These are phyloP conservation scores for Cryptococcus wingfieldii DNA, from an alignment of 1,284 basidiomycete species.

Conservation along the genomic window DNA sequence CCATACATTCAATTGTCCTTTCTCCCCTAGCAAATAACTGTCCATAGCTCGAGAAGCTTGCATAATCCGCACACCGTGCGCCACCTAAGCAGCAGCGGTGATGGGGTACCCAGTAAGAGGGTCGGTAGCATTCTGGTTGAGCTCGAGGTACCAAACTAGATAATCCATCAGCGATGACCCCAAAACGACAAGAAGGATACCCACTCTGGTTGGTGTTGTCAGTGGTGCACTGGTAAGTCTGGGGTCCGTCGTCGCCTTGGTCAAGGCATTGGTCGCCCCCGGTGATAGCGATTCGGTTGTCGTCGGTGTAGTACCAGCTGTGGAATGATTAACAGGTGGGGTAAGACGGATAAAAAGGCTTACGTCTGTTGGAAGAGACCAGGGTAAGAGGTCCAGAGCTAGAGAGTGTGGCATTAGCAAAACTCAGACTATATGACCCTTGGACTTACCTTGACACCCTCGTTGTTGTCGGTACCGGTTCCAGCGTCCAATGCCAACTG, in stretches of 20 bases:
- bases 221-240: slow-evolving; percentile 35
- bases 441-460: slow-evolving; percentile 15
- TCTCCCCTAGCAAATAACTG: no score
- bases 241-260: slow-evolving; percentile 26
- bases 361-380: slow-evolving; percentile 21
- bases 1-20: no score
- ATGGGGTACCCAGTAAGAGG: no score
- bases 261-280: slow-evolving; percentile 37
- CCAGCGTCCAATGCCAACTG: slow-evolving; percentile 28
- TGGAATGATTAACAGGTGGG: background rate
- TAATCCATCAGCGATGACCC: no score
- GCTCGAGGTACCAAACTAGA: no score
- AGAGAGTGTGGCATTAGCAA: no score
- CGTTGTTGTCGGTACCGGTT: slow-evolving; percentile 13
- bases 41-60: no score
- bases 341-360: background rate
- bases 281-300: slow-evolving; percentile 36
- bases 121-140: no score
- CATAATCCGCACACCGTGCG: no score
- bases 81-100: no score
- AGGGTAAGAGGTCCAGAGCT: slow-evolving; percentile 19
- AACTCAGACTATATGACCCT: background rate
- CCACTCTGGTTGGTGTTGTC: slow-evolving; percentile 33
- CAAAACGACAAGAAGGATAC: background rate
- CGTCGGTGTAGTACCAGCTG: slow-evolving; percentile 26